Evolutionary conservation across 495 filamentous ascomycete genomes (phyloP), one percentile per base, ranked within the genome.

Genomic region (Thozetella sp.): DNA sequence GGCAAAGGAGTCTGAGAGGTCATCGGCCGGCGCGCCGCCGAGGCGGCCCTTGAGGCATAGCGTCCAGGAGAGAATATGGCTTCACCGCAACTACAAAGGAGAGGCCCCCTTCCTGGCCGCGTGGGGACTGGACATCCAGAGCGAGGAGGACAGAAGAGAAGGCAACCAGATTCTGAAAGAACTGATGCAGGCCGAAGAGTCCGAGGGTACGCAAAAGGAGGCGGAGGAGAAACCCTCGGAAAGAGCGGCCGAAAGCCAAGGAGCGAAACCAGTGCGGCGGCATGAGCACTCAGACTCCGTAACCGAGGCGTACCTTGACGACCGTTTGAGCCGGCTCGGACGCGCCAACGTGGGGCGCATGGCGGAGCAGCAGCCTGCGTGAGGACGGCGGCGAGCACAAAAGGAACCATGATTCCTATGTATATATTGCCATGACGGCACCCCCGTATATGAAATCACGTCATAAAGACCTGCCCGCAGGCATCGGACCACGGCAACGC

Each of bases 51-150:
- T n/a, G 4, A 48, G 43, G 43, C 43, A 48, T 19, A 48, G 10
- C n/a, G 43, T n/a, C 6, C 15, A 71, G 30, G 68, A 80, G 40
- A 56, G 70, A 0, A 34, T 75, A n/a, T 80, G 76, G 76, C 54
- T 80, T 25, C 77, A 80, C 48, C 54, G 50, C 10, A 71, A 80
- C 56, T 80, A 80, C 58, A 67, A 72, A 10, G 77, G 76, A 0
- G 73, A 78, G 27, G 72, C 71, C 0, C 64, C 66, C 0, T 80
- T 80, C 22, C 58, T 80, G 3, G 53, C 60, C 23, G 76, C 76
- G 0, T 80, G 77, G 77, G 77, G 77, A 0, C 56, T 80, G 24
- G 64, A 77, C 13, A 72, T 75, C 3, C 30, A 54, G 19, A 66
- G 51, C 2, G 56, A 60, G 13, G 62, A 50, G 0, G 77, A 80